These are phyloP conservation scores for Aureobasidium sp. DNA, from an alignment of 2,329 filamentous ascomycete species.

Conservation along the genomic window DNA sequence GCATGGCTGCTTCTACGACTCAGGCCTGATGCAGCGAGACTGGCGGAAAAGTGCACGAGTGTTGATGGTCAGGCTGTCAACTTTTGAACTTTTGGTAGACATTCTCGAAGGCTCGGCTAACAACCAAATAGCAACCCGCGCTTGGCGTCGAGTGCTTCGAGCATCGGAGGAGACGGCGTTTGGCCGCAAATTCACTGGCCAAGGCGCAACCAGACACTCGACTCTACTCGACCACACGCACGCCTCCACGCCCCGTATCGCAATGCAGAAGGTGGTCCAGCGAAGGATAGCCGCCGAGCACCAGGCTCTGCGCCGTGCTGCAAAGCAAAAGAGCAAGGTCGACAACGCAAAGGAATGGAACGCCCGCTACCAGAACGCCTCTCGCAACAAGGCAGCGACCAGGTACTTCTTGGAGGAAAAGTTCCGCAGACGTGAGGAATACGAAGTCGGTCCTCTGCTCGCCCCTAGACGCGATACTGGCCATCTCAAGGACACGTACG, in stretches of 20 bases:
- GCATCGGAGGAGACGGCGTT: too few species aligned
- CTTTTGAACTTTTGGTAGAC: background rate
- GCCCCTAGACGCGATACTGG: constrained; percentile 69
- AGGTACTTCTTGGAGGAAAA: constrained; percentile 37
- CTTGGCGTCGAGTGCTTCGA: too few species aligned
- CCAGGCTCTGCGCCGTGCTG: constrained; percentile 42
- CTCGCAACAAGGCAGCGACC: constrained; percentile 9
- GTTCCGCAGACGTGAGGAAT: constrained; percentile 61
- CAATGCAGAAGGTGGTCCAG: constrained; percentile 64
- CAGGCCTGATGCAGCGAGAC: background rate
- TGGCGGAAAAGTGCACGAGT: too few species aligned
- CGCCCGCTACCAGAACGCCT: constrained; percentile 19
- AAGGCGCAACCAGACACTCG: too few species aligned
- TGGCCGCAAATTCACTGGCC: too few species aligned
- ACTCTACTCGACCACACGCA: too few species aligned
- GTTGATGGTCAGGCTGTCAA: background rate
- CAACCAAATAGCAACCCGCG: background rate
- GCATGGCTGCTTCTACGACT: background rate
- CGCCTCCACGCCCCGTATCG: background rate
- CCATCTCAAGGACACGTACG: constrained; percentile 48
- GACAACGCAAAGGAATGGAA: constrained; percentile 23
- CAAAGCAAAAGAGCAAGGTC: constrained; percentile 13
- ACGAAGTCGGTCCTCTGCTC: constrained; percentile 61
- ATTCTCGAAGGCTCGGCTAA: constrained; percentile 3
- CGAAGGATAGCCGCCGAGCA: constrained; percentile 59